phyloP scores from a whole-genome alignment of 768 basidiomycete species.

The Kwoniella botswanensis region DNA sequence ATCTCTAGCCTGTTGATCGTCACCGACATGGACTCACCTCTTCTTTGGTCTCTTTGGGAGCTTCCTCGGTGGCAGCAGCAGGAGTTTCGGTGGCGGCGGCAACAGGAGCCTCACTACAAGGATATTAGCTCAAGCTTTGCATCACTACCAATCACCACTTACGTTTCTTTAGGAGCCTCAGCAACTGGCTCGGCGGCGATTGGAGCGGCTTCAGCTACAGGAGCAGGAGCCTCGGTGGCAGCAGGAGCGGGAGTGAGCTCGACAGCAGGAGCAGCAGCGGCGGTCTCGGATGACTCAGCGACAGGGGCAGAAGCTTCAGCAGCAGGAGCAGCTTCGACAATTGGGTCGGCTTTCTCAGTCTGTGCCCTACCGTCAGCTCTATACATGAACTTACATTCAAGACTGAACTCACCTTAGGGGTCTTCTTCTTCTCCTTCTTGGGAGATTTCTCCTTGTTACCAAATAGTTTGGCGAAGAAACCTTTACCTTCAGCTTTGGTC shows the following conservation, averaged over 20 bases:
- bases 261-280: conserved; percentile 49
- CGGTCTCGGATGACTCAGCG: conserved; percentile 61
- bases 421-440: conserved; percentile 67
- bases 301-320: conserved; percentile 47
- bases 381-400: background rate
- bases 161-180: conserved; percentile 25
- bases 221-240: conserved; percentile 21
- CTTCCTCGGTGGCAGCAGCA: conserved; percentile 58
- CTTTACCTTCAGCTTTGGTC: conserved; percentile 63
- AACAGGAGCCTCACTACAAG: conserved; percentile 22
- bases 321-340: conserved; percentile 25
- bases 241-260: conserved; percentile 61
- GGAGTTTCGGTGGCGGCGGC: conserved; percentile 57
- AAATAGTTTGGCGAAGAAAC: conserved; percentile 76
- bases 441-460: conserved; percentile 63
- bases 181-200: conserved; percentile 18
- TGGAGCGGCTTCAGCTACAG: conserved; percentile 20
- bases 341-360: conserved; percentile 53
- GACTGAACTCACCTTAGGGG: conserved; percentile 58
- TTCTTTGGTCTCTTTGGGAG: conserved; percentile 63
- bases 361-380: conserved; percentile 21
- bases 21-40: conserved; percentile 3
- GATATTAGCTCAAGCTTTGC: background rate
- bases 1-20: no score
- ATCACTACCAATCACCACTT: conserved; percentile 2